phyloP scores from a whole-genome alignment of 2,329 filamentous ascomycete genomes.

The Fusarium coffeatum region DNA sequence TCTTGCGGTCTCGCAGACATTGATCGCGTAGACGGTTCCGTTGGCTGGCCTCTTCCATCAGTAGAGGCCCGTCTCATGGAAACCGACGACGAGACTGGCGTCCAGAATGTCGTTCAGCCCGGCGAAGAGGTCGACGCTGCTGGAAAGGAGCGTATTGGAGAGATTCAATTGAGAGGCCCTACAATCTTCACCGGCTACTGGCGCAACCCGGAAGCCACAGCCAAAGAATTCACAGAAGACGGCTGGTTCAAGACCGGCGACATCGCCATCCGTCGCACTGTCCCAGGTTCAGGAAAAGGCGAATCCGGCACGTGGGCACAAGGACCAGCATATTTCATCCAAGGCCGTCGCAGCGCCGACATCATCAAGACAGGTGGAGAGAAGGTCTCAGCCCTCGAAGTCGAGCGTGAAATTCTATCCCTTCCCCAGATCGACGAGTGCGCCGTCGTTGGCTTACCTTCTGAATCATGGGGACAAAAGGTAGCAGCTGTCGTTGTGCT shows the following conservation, averaged over 20 bases:
- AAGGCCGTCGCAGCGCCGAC: conserved; percentile 86
- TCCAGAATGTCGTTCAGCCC: conserved; percentile 67
- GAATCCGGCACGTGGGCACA: conserved; percentile 64
- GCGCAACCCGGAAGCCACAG: conserved; percentile 7
- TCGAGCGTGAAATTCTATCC: conserved; percentile 91
- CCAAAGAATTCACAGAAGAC: conserved; percentile 2
- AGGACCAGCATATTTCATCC: conserved; percentile 88
- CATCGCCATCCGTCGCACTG: conserved; percentile 40
- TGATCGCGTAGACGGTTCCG: conserved; percentile 88
- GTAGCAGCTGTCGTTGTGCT: conserved; percentile 89
- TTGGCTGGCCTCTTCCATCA: conserved; percentile 91
- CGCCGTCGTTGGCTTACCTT: conserved; percentile 87
- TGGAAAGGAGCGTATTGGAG: conserved; percentile 77
- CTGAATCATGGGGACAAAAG: conserved; percentile 93
- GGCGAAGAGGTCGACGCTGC: conserved; percentile 67
- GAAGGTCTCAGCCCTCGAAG: conserved; percentile 89
- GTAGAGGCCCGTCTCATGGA: conserved; percentile 84
- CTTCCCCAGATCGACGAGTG: conserved; percentile 82
- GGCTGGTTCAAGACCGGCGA: conserved; percentile 27
- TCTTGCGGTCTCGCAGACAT: conserved; percentile 82
- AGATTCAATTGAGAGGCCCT: conserved; percentile 69
- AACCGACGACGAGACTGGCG: conserved; percentile 76
- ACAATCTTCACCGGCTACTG: conserved; percentile 16
- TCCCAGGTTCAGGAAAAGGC: conserved; percentile 58
- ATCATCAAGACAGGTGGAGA: conserved; percentile 98